These are phyloP conservation scores for Rhizopogon parksii DNA, from an alignment of 1,284 basidiomycete genomes.

Conservation along the genomic window DNA sequence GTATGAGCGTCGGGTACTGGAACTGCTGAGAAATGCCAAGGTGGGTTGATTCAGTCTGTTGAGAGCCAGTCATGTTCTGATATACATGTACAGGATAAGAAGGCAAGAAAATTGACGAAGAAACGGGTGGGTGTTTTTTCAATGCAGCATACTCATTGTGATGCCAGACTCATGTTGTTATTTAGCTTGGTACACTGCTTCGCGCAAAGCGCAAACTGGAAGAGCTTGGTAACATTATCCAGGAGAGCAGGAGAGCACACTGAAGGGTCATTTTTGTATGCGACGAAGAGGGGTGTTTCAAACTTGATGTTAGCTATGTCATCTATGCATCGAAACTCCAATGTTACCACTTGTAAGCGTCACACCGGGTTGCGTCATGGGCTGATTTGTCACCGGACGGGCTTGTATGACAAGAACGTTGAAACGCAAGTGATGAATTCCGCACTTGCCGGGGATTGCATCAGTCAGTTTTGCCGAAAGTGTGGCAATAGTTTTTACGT, in stretches of 20 bases:
- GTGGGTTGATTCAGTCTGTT: slow-evolving; percentile 37
- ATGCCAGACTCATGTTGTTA: slow-evolving; percentile 4
- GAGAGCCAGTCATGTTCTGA: neutral
- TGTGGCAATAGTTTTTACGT: neutral
- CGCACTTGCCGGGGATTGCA: neutral
- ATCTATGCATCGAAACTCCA: neutral
- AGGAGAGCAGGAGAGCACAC: slow-evolving; percentile 81
- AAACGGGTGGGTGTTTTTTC: slow-evolving; percentile 70
- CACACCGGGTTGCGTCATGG: neutral
- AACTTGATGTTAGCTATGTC: slow-evolving; percentile 12
- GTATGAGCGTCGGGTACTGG: slow-evolving; percentile 98
- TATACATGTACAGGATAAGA: slow-evolving; percentile 72
- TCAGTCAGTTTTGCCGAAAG: neutral
- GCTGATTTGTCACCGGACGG: no score
- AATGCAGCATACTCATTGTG: neutral
- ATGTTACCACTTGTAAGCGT: neutral
- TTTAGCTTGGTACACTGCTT: slow-evolving; percentile 87
- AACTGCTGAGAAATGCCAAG: slow-evolving; percentile 98
- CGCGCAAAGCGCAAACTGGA: slow-evolving; percentile 98
- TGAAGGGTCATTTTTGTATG: slow-evolving; percentile 29
- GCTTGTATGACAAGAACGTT: no score
- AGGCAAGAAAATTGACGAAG: slow-evolving; percentile 96
- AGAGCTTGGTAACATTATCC: slow-evolving; percentile 86
- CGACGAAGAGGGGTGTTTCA: slow-evolving; percentile 1
- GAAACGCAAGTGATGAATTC: no score